Evolutionary conservation across 768 basidiomycete genomes (phyloP), one percentile per base, ranked within the genome.

Genomic region (Russula sp.): DNA sequence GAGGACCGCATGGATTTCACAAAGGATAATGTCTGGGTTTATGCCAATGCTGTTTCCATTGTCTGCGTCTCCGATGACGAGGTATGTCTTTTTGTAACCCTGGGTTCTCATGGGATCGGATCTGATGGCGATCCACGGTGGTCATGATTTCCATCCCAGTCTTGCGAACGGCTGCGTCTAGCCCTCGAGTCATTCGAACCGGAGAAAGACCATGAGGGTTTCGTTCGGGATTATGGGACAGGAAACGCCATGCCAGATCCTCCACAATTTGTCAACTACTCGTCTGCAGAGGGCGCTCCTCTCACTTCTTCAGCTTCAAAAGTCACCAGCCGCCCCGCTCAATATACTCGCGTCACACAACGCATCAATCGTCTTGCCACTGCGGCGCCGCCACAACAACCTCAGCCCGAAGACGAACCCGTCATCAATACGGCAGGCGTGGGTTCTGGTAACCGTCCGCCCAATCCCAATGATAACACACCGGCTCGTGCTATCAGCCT

Each of bases 51-150:
- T 0, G 88, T 97, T n/a, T 97, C 95, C 16, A 92, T 90, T 13
- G 90, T 95, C 16, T 98, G 97, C 70, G 95, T 99, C 20, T 79
- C 87, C 13, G 97, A 98, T 72, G 97, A 99, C 70, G 93, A 96
- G 85, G 92, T 94, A 51, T 7, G 82, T 78, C 61, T 64, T 10
- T 36, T 10, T 36, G 3, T 8, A 14, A 22, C 16, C 26, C 42
- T 18, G 10, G 22, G 38, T 22, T 61, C 4, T 14, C 44, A 58
- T 44, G 26, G 28, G 8, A 32, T 28, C 32, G 28, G 34, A 56
- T 53, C 60, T 52, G 55, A 62, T 67, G 32, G 57, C 24, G 24
- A 38, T 36, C 50, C 49, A 32, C 7, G 11, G 16, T 54, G 18
- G 3, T 30, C 32, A n/a, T n/a, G n/a, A n/a, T n/a, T n/a, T n/a